Evolutionary conservation across 371 early-diverging fungal species (phyloP).

Genomic region (Zopfochytrium polystomum): DNA sequence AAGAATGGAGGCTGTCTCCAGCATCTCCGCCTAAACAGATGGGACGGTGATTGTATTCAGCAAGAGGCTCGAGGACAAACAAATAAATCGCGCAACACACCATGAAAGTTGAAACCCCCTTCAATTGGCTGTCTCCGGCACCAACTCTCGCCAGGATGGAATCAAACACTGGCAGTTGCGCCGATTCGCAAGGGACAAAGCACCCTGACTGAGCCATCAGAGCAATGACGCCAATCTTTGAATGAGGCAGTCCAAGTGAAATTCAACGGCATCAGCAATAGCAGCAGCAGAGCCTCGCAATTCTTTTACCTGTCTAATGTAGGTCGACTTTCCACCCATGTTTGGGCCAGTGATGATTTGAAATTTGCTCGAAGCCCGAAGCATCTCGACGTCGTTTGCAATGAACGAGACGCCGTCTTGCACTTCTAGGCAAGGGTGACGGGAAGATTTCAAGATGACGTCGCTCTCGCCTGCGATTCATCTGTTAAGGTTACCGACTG

Average conservation of each 20-base stretch:
- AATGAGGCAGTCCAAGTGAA: slow-evolving; percentile 8
- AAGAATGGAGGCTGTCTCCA: slow-evolving; percentile 93
- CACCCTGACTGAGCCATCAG: slow-evolving; percentile 98
- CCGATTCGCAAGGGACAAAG: slow-evolving; percentile 92
- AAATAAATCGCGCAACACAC: slow-evolving; percentile 9
- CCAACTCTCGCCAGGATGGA: slow-evolving; percentile 94
- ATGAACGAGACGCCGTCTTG: slow-evolving; percentile 91
- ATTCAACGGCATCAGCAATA: not conserved
- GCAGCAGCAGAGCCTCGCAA: slow-evolving; percentile 6
- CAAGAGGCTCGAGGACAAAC: not conserved
- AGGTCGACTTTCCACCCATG: slow-evolving; percentile 72
- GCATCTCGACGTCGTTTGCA: slow-evolving; percentile 83
- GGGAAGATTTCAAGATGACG: slow-evolving; percentile 61
- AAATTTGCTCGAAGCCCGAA: slow-evolving; percentile 51
- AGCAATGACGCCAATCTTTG: slow-evolving; percentile 80
- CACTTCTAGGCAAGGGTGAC: slow-evolving; percentile 95
- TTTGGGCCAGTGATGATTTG: slow-evolving; percentile 79
- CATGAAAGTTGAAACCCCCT: slow-evolving; percentile 98
- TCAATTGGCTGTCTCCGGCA: slow-evolving; percentile 91
- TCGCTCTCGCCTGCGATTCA: slow-evolving; percentile 58
- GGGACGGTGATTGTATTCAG: not conserved
- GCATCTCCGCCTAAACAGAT: slow-evolving; percentile 81
- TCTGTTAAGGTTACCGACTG: not conserved
- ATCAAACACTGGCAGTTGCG: slow-evolving; percentile 81
- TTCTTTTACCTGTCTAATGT: slow-evolving; percentile 48